A percentile compares a stretch with the other conserved stretches of the same genome.
These are phyloP conservation scores for Pseudogymnoascus sp. DNA, from an alignment of 2,329 filamentous ascomycete species.

Conservation along the genomic window DNA sequence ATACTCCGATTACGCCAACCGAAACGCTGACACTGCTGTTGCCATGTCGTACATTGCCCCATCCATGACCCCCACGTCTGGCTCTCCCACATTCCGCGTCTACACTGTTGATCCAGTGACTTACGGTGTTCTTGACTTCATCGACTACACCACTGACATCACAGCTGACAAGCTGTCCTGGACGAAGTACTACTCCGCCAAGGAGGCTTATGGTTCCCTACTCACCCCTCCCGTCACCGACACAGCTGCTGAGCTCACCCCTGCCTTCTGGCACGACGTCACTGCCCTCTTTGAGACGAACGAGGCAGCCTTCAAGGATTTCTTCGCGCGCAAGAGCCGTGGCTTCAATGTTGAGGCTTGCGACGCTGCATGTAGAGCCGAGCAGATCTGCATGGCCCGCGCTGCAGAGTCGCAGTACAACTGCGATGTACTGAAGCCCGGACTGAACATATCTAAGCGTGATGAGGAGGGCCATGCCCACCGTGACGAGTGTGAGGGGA, in stretches of 20 bases:
- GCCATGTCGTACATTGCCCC: constrained; percentile 28
- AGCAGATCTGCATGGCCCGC: constrained; percentile 45
- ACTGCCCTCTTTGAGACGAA: constrained; percentile 40
- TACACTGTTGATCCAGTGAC: constrained; percentile 28
- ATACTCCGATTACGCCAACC: constrained; percentile 24
- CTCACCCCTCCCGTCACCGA: constrained; percentile 34
- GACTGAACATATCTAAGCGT: constrained; percentile 29
- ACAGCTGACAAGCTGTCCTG: constrained; percentile 21
- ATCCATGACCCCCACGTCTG: constrained; percentile 27
- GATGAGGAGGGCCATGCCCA: constrained; percentile 13
- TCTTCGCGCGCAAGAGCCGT: constrained; percentile 38
- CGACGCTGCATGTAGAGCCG: constrained; percentile 33
- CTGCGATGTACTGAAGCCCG: constrained; percentile 34
- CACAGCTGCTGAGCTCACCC: constrained; percentile 38
- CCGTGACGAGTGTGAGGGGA: constrained; percentile 12
- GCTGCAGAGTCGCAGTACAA: constrained; percentile 44
- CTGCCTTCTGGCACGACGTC: constrained; percentile 51
- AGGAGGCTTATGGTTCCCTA: constrained; percentile 24
- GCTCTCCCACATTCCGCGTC: constrained; percentile 28
- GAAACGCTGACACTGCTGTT: constrained; percentile 20
- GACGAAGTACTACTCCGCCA: constrained; percentile 25
- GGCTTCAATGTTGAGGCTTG: constrained; percentile 35
- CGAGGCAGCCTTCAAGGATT: constrained; percentile 36
- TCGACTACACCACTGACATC: constrained; percentile 26
- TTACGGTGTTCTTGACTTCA: constrained; percentile 26